Evolutionary conservation across 768 basidiomycete genomes (phyloP), one percentile per base, ranked within the genome.

Genomic region (Naematelia encephala): DNA sequence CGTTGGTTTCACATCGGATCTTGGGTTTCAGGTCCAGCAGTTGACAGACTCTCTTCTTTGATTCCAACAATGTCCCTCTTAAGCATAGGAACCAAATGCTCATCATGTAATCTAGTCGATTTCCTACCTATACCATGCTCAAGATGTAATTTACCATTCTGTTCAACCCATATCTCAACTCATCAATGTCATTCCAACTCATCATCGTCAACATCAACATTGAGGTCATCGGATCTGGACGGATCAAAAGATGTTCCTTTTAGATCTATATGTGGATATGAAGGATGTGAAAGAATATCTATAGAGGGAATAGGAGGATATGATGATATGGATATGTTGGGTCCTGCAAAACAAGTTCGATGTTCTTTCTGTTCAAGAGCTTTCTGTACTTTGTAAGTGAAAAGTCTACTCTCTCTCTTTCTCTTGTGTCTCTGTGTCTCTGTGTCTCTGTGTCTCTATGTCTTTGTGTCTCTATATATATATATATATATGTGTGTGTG

Each of bases 51-150:
- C n/a, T n/a, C n/a, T n/a, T 16, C 8, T 8, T 39, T 16, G 8
- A 8, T 16, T 16, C 46, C 8, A 47, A 52, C n/a, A 16, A 52
- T 52, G 51, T 28, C 51, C 3, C 3, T 52, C 19, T 29, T 52
- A n/a, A 27, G 34, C 13, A 55, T 64, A 12, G 71, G 71, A 22
- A 21, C 50, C 21, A 16, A 29, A 22, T 73, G 71, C 49, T 42
- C 57, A 2, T 13, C 42, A 16, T 73, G 71, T 46, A 12, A 51
- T 25, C 45, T 62, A 3, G 54, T 70, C 22, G 71, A 73, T 29
- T 73, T 73, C 60, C 62, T 73, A 23, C 71, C 69, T 2, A 50
- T 66, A n/a, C 53, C 45, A 2, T 73, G 71, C 47, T 56, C 54
- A 16, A 39, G 27, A 25, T 73, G 71, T 54, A 3, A 21, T 4